Percentiles rank a stretch among this genome's conserved stretches.
These are phyloP conservation scores for Kodamaea laetipori DNA, from an alignment of 805 yeast species.

Conservation along the genomic window DNA sequence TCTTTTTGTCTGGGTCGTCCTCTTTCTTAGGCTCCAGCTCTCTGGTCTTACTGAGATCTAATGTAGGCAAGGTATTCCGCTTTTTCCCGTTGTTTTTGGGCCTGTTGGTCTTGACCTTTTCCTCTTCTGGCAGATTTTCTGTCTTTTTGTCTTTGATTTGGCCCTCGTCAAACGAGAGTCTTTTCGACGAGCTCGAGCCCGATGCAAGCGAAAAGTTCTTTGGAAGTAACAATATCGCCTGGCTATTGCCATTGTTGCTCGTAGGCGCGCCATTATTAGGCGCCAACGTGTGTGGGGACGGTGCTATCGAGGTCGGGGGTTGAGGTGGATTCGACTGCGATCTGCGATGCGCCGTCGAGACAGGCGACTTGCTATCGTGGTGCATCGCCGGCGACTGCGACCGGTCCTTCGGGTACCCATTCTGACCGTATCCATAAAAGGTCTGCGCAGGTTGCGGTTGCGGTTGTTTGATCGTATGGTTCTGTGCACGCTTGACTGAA, in stretches of 20 bases:
- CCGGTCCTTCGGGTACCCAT: constrained; percentile 6
- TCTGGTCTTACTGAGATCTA: not conserved
- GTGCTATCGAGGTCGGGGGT: constrained; percentile 21
- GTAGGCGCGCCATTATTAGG: not conserved
- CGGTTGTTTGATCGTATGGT: constrained; percentile 13
- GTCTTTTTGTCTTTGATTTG: constrained; percentile 10
- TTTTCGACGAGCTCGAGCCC: constrained; percentile 24
- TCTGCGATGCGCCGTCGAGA: constrained; percentile 27
- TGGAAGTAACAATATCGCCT: constrained; percentile 53
- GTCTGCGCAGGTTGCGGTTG: constrained; percentile 12
- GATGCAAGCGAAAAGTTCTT: constrained; percentile 43
- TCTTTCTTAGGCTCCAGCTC: not conserved
- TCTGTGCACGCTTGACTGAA: constrained; percentile 1
- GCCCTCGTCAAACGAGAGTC: constrained; percentile 30
- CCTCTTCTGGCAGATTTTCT: not conserved
- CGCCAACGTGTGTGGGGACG: constrained; percentile 7
- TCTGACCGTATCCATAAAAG: constrained; percentile 5
- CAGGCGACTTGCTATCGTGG: constrained; percentile 10
- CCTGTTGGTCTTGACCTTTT: constrained; percentile 2
- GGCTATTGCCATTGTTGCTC: constrained; percentile 25
- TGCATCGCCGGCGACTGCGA: constrained; percentile 8
- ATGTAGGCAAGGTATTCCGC: not conserved
- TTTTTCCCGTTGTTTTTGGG: constrained; percentile 1
- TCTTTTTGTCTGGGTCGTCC: not conserved
- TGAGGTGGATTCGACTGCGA: constrained; percentile 38